A percentile compares a stretch with the other conserved stretches of the same genome.
These are phyloP conservation scores for Plasmodium berghei DNA, from an alignment of 169 alveolate species.

Conservation along the genomic window DNA sequence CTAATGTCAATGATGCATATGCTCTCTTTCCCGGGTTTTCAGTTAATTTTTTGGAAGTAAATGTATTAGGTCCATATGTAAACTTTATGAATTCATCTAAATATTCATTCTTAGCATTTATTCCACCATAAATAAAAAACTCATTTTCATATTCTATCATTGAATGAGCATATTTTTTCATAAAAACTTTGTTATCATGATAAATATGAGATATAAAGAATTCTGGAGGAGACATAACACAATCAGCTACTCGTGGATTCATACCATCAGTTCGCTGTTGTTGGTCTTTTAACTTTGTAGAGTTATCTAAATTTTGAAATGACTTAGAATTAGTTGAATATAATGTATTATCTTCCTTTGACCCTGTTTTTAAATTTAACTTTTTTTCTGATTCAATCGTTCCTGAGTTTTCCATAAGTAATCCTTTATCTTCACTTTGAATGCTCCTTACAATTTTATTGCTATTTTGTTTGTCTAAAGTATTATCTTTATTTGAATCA, in stretches of 20 bases:
- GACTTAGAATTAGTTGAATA: constrained; percentile 24
- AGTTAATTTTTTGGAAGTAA: constrained; percentile 59
- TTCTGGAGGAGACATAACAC: constrained; percentile 77
- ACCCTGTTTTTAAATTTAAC: constrained; percentile 9
- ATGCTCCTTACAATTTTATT: constrained; percentile 3
- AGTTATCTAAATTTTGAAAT: constrained; percentile 12
- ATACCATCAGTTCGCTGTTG: constrained; percentile 21
- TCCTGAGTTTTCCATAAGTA: constrained; percentile 30
- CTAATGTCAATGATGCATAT: constrained; percentile 67
- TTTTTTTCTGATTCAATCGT: constrained; percentile 21
- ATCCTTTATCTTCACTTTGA: constrained; percentile 17
- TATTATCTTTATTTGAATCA: constrained; percentile 10
- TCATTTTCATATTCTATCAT: constrained; percentile 75
- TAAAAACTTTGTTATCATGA: constrained; percentile 76
- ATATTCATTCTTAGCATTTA: constrained; percentile 56
- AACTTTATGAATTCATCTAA: constrained; percentile 58
- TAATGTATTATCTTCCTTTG: constrained; percentile 33
- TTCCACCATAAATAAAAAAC: constrained; percentile 76
- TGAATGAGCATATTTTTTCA: constrained; percentile 67
- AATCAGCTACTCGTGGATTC: constrained; percentile 72
- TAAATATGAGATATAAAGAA: constrained; percentile 76
- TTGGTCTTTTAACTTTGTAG: constrained; percentile 37
- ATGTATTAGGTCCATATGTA: constrained; percentile 64
- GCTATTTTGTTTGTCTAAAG: constrained; percentile 27
- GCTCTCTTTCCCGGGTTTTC: constrained; percentile 75